Conservation (phyloP, 2,329 filamentous ascomycete genomes). For the Fusarium staphyleae region DNA sequence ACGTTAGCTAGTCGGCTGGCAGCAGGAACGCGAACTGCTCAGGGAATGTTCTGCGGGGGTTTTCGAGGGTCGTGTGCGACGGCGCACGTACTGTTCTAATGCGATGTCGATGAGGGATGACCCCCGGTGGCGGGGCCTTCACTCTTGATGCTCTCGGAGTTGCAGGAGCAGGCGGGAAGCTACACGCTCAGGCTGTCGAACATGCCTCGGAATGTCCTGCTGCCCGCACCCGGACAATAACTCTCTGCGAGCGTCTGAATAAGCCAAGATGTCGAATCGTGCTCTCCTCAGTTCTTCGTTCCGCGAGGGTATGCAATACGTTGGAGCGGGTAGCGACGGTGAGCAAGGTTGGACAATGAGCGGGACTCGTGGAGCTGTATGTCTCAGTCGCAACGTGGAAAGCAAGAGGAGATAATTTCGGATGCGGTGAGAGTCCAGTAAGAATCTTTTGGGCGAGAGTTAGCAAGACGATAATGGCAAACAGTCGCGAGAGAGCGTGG, state of each 20-base stretch:
- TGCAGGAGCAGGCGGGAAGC: slow-evolving; percentile 43
- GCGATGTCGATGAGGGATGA: slow-evolving; percentile 42
- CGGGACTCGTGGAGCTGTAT: slow-evolving; percentile 39
- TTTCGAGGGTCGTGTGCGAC: slow-evolving; percentile 46
- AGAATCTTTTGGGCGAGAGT: slow-evolving; percentile 15
- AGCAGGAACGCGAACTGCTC: slow-evolving; percentile 32
- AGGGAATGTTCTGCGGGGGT: slow-evolving; percentile 33
- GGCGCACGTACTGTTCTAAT: slow-evolving; percentile 52
- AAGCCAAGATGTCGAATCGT: slow-evolving; percentile 28
- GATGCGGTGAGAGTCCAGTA: slow-evolving; percentile 36
- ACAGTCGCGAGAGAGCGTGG: slow-evolving; percentile 22
- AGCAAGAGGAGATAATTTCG: slow-evolving; percentile 22
- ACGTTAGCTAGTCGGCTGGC: slow-evolving; percentile 34
- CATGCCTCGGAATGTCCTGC: slow-evolving; percentile 49
- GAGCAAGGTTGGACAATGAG: slow-evolving; percentile 35
- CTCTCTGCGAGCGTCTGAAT: slow-evolving; percentile 26
- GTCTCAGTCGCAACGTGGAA: slow-evolving; percentile 42
- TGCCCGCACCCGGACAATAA: slow-evolving; percentile 45
- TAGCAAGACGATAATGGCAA: slow-evolving; percentile 24
- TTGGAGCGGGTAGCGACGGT: slow-evolving; percentile 33
- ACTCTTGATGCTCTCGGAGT: slow-evolving; percentile 37
- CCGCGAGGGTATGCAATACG: slow-evolving; percentile 27
- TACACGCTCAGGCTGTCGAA: slow-evolving; percentile 46
- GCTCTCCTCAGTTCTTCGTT: slow-evolving; percentile 21
- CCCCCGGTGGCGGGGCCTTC: slow-evolving; percentile 39